These are phyloP conservation scores for Coelastrella sp. DNA, from an alignment of 139 green algal genomes.

Conservation along the genomic window DNA sequence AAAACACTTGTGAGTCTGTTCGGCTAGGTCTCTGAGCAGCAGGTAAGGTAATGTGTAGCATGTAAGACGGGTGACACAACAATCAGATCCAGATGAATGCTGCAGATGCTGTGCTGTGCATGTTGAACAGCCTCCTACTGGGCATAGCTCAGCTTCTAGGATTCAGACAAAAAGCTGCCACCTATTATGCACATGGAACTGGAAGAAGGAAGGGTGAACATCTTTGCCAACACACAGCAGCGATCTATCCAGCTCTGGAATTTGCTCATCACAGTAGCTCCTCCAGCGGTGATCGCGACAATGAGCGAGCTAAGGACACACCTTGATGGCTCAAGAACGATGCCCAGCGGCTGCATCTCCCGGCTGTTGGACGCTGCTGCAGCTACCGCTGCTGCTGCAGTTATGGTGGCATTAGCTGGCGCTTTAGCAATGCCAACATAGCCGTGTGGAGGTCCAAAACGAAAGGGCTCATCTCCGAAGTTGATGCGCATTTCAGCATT, in stretches of 20 bases:
- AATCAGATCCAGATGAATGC: neutral
- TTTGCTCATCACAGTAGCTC: too few relatives aligned
- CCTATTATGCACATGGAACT: too few relatives aligned
- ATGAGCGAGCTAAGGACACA: neutral
- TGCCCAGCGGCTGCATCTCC: constrained; percentile 64
- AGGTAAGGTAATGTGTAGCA: neutral
- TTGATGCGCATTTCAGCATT: constrained; percentile 83
- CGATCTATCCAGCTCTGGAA: too few relatives aligned
- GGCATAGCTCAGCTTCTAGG: too few relatives aligned
- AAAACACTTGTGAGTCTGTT: constrained; percentile 83
- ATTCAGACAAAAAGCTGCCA: too few relatives aligned
- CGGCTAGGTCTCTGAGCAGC: constrained; percentile 78
- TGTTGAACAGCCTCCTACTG: too few relatives aligned
- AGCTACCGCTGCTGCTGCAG: constrained; percentile 16
- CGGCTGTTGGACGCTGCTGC: constrained; percentile 3
- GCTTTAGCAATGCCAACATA: constrained; percentile 43
- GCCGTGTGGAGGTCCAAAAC: constrained; percentile 51
- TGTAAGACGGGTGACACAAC: neutral
- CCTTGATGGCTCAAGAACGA: constrained; percentile 84
- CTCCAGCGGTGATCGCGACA: neutral
- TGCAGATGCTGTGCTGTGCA: too few relatives aligned
- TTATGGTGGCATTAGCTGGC: constrained; percentile 4
- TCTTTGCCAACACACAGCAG: too few relatives aligned
- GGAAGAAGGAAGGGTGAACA: too few relatives aligned
- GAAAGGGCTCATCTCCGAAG: constrained; percentile 61